phyloP scores from a whole-genome alignment of 257 asterid species.

The Voacanga thouarsii region DNA sequence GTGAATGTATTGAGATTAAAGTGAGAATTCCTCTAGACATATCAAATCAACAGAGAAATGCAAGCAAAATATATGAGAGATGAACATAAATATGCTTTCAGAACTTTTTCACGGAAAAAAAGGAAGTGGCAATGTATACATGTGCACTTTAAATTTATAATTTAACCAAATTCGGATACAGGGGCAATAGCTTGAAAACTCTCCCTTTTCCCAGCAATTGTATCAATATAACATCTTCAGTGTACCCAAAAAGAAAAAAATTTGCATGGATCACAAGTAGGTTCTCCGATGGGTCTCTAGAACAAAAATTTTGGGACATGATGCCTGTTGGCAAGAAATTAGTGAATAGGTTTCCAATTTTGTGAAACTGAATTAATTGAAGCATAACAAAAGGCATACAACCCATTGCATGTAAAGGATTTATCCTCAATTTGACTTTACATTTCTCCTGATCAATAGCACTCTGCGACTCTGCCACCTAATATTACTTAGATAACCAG shows the following conservation, averaged over 20 bases:
- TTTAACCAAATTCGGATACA: neutral
- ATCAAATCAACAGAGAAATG: neutral
- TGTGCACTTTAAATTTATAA: neutral
- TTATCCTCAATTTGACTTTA: neutral
- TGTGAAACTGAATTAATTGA: neutral
- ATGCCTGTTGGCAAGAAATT: neutral
- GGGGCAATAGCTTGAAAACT: neutral
- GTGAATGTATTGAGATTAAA: slow-evolving; percentile 28
- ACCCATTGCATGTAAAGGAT: neutral
- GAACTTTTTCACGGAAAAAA: neutral
- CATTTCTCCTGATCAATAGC: neutral
- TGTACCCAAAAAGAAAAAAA: neutral
- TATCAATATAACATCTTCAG: neutral
- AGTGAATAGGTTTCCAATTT: neutral
- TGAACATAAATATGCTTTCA: neutral
- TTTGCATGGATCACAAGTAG: neutral
- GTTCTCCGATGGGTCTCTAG: neutral
- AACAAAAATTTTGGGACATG: neutral
- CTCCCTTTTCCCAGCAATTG: neutral
- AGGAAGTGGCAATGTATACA: neutral
- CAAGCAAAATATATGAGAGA: neutral
- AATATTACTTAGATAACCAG: neutral
- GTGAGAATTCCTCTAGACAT: slow-evolving; percentile 18
- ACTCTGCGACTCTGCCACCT: neutral
- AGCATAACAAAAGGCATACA: neutral